Conservation (phyloP, 495 filamentous ascomycete species). For the Pseudotulostoma volvatum region DNA sequence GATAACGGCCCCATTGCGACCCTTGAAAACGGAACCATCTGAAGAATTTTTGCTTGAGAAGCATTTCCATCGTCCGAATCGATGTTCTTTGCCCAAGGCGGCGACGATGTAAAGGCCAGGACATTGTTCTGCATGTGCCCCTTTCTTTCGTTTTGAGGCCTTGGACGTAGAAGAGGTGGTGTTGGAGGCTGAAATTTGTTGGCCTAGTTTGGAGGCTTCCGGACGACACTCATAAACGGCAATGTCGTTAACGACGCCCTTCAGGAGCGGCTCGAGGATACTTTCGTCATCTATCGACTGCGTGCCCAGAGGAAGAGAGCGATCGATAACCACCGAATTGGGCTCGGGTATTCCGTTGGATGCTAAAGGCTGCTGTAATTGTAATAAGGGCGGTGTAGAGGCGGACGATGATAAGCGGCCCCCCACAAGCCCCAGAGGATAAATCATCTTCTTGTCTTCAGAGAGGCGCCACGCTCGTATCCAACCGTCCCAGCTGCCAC, state of each 20-base stretch:
- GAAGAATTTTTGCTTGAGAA: conserved; percentile 25
- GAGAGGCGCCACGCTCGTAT: conserved; percentile 74
- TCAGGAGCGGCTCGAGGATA: conserved; percentile 27
- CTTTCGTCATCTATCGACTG: conserved; percentile 5
- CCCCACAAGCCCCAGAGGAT: conserved; percentile 52
- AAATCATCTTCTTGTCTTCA: conserved; percentile 65
- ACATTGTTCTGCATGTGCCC: conserved; percentile 16
- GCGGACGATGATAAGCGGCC: conserved; percentile 7
- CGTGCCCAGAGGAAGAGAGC: neutral
- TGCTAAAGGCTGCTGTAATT: conserved; percentile 21
- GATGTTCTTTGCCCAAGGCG: conserved; percentile 72
- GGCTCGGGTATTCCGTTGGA: conserved; percentile 11
- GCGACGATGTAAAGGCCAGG: conserved; percentile 68
- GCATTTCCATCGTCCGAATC: conserved; percentile 59
- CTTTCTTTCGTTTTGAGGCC: no score
- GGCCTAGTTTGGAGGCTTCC: conserved; percentile 14
- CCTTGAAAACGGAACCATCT: conserved; percentile 33
- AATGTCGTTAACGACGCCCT: conserved; percentile 74
- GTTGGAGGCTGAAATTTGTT: conserved; percentile 12
- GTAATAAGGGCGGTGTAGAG: conserved; percentile 17
- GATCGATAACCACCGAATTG: conserved; percentile 14
- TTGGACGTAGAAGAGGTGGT: no score
- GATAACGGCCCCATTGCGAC: conserved; percentile 60
- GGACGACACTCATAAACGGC: conserved; percentile 53
- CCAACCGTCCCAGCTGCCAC: conserved; percentile 84